phyloP scores from a whole-genome alignment of 1,139 yeast genomes.

The Sugiyamaella pinicola region DNA sequence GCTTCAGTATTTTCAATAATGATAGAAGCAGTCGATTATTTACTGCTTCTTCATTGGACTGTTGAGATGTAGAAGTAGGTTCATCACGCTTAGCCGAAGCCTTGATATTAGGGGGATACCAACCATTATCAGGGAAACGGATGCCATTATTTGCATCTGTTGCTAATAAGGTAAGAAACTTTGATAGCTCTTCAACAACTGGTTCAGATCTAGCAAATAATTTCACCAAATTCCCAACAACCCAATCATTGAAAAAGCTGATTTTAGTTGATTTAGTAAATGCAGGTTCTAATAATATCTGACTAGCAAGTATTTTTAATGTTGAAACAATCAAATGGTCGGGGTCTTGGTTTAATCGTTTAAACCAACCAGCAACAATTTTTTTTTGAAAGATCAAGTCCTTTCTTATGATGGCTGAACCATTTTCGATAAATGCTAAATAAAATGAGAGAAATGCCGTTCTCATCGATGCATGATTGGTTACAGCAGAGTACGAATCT shows the following conservation, averaged over 20 bases:
- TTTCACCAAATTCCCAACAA: constrained; percentile 59
- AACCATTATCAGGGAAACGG: constrained; percentile 59
- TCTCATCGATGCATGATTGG: constrained; percentile 43
- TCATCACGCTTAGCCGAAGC: constrained; percentile 48
- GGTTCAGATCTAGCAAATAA: constrained; percentile 49
- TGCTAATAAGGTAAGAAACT: constrained; percentile 54
- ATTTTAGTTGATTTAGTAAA: constrained; percentile 73
- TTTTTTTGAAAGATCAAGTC: constrained; percentile 61
- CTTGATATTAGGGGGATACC: constrained; percentile 46
- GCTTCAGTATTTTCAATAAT: constrained; percentile 66
- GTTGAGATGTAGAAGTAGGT: not conserved
- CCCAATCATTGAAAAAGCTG: constrained; percentile 76
- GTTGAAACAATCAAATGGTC: constrained; percentile 50
- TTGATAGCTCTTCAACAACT: constrained; percentile 45
- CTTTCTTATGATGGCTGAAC: constrained; percentile 58
- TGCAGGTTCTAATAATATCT: constrained; percentile 59
- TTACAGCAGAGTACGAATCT: constrained; percentile 32
- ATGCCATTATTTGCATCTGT: constrained; percentile 63
- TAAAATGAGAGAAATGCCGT: constrained; percentile 62
- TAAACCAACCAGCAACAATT: constrained; percentile 67
- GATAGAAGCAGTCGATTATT: constrained; percentile 66
- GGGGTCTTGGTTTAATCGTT: constrained; percentile 59
- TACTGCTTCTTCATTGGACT: constrained; percentile 22
- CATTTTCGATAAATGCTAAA: constrained; percentile 49
- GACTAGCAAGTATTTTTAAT: constrained; percentile 52